Conservation (phyloP, 345 rosid species). For the Ricinus communis region DNA sequence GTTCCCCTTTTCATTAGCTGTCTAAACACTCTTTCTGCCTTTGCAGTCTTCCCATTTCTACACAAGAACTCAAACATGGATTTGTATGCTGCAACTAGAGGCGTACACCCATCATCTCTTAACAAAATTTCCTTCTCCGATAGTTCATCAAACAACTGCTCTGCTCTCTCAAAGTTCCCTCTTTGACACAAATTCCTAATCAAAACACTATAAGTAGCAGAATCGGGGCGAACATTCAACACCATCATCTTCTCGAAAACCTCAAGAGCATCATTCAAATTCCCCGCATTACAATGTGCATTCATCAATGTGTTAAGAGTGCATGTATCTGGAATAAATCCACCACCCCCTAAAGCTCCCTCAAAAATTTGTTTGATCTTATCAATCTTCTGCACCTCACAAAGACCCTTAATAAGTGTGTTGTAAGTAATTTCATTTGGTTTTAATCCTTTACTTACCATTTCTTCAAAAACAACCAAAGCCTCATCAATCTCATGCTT, state of each 20-base stretch:
- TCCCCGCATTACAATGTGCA: constrained; percentile 60
- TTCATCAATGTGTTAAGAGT: constrained; percentile 70
- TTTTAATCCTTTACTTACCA: constrained; percentile 50
- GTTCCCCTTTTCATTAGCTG: constrained; percentile 80
- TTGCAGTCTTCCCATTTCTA: constrained; percentile 58
- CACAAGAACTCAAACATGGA: constrained; percentile 71
- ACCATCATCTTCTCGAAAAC: constrained; percentile 53
- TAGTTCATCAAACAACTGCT: constrained; percentile 60
- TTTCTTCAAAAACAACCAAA: constrained; percentile 47
- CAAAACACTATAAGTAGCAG: constrained; percentile 75
- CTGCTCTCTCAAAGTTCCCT: constrained; percentile 61
- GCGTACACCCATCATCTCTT: constrained; percentile 16
- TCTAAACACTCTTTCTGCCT: constrained; percentile 70
- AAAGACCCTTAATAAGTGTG: constrained; percentile 74
- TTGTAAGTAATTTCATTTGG: constrained; percentile 65
- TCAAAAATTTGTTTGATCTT: constrained; percentile 52
- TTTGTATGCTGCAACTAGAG: constrained; percentile 78
- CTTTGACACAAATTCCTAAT: constrained; percentile 58
- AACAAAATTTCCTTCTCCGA: constrained; percentile 24
- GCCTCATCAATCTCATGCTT: constrained; percentile 70
- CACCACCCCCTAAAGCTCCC: constrained; percentile 29
- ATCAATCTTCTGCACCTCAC: constrained; percentile 56
- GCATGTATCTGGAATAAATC: constrained; percentile 70
- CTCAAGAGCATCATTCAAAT: constrained; percentile 54
- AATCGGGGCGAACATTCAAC: constrained; percentile 57